Evolutionary conservation across 768 basidiomycete species (phyloP).

Genomic region (Fistulinella prunicolor): DNA sequence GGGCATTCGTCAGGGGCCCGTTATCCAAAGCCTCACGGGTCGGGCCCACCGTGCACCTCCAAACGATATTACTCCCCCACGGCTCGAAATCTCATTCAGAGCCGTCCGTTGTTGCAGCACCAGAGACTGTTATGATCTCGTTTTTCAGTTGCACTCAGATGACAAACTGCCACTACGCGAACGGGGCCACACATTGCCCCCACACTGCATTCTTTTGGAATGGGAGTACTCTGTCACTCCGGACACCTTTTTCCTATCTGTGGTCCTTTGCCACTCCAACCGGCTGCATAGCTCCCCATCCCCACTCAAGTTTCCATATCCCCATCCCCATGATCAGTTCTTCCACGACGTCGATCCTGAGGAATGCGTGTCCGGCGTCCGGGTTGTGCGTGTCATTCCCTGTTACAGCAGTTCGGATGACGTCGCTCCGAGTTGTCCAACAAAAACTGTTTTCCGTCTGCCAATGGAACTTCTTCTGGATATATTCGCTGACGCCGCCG

Average conservation of each 20-base stretch:
- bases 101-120: neutral
- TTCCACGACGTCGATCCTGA: neutral
- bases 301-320: too few species aligned
- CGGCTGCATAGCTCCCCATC: neutral
- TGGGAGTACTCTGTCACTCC: neutral
- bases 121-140: neutral
- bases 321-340: too few species aligned
- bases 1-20: neutral
- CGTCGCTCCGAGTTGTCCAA: neutral
- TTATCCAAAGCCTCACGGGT: neutral
- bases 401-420: neutral
- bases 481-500: neutral
- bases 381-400: neutral
- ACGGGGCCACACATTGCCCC: neutral
- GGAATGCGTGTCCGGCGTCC: neutral
- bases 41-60: neutral
- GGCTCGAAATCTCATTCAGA: neutral
- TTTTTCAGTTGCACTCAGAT: too few species aligned
- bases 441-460: neutral
- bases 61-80: neutral
- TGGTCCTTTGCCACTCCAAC: neutral
- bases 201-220: neutral
- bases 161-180: too few species aligned
- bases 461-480: constrained; percentile 2
- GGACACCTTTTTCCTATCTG: neutral